These are phyloP conservation scores for Xylaria castorea DNA, from an alignment of 495 filamentous ascomycete species.

Conservation along the genomic window DNA sequence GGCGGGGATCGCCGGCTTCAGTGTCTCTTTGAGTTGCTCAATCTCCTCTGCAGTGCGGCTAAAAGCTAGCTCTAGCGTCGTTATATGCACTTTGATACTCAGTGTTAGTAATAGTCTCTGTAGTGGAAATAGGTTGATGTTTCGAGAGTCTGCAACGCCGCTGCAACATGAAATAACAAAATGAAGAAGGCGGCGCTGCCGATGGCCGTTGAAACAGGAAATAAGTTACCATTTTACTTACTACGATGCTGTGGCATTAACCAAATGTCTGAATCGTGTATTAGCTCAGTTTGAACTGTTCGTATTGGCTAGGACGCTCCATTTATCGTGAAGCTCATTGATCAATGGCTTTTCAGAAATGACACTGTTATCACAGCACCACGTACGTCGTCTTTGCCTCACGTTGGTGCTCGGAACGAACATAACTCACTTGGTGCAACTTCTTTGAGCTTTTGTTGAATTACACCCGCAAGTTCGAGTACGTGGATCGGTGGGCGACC, in stretches of 20 bases:
- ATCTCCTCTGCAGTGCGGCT: constrained; percentile 69
- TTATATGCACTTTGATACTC: constrained; percentile 72
- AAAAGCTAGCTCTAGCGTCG: constrained; percentile 80
- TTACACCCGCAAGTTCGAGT: constrained; percentile 64
- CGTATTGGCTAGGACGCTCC: background rate
- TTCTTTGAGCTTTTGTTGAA: constrained; percentile 70
- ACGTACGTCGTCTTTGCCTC: background rate
- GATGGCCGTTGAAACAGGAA: background rate
- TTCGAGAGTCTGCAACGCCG: background rate
- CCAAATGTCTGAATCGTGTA: constrained; percentile 70
- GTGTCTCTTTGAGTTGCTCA: constrained; percentile 58
- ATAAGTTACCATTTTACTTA: constrained; percentile 1
- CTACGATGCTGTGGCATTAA: constrained; percentile 72
- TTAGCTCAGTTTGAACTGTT: constrained; percentile 13
- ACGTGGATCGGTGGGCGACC: constrained; percentile 79
- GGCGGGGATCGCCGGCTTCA: constrained; percentile 53
- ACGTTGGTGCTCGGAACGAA: background rate
- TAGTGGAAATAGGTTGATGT: background rate
- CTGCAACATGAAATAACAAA: background rate
- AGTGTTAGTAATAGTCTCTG: background rate
- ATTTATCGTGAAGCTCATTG: background rate
- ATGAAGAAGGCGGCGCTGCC: background rate
- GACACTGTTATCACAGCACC: background rate
- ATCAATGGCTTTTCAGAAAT: background rate
- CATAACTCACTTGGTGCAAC: constrained; percentile 67